Base-by-base conservation (phyloP, 306 rosid genomes). In the Malus sieversii region DNA sequence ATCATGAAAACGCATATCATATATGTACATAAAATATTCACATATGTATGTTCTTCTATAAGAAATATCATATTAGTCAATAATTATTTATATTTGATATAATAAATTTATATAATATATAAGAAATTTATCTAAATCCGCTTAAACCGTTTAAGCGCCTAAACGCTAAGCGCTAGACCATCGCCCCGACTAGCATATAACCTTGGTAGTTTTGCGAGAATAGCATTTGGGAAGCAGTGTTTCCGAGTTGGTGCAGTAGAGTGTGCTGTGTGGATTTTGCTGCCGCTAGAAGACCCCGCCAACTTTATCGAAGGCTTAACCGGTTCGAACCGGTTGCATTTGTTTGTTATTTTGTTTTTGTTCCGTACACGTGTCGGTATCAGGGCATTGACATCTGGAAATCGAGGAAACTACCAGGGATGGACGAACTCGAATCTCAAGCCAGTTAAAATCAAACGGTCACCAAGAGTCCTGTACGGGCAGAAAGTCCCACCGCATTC, bases 221-320 rank as follows among this genome's bases (percentile, higher is more conserved):
- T 27, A 94, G 82, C 98, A 90, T 94, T 59, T 27, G 14, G 29
- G 57, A 23, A 22, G 10, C 6, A 72, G 44, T 2, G 38, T 44
- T 66, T 35, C 10, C 1, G 46, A n/a, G 1, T 9, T 20, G 27
- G 70, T 10, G 70, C 9, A 3, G 68, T 30, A 16, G 3, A 7
- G 68, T 16, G 38, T 14, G 61, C 22, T 3, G 61, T 10, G 4
- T 5, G 27, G 27, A n/a, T 57, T 8, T 57, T n/a, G 61, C 5
- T 57, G 1, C 6, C 6, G 14, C 13, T 22, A 6, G 27, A 23
- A 57, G 61, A n/a, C 61, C 61, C 61, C 12, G 12, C 61, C 1
- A n/a, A 57, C 0, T 9, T 57, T 57, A 3, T 8, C 5, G 25
- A 20, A 0, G 5, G 27, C 27, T 48, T 48, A 55, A 55, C 25